Base-by-base conservation (phyloP, 805 yeast genomes). In the Candida michaelii region DNA sequence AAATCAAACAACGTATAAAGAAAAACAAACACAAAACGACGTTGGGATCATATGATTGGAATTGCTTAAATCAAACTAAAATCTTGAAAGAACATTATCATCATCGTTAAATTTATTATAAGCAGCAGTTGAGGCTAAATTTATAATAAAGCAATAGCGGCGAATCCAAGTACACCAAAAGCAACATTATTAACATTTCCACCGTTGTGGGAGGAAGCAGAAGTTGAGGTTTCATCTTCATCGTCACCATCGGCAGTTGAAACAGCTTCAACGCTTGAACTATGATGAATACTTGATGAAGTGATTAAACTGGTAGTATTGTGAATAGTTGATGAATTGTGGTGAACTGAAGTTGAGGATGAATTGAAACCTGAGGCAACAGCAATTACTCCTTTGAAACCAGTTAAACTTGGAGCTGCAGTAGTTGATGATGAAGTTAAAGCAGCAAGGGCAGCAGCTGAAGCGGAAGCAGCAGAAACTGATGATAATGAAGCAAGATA, bases 81-180 rank as follows among this genome's bases (percentile, higher is more conserved):
- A 5, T 17, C 31, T n/a, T 10, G 29, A 10, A 21, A 21, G 23
- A 25, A 25, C 29, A 25, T 25, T 15, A 30, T 12, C 21, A 30
- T 16, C 21, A 30, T 30, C 33, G 12, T 30, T 30, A 27, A 27
- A 6, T 27, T 27, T 27, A 27, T 27, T 27, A 27, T 21, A 21
- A 21, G 8, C 5, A 21, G 8, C 5, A 21, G 23, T 6, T 8
- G 23, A 6, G 8, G 8, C 17, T 27, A 5, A 24, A 30, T 25
- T 45, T 44, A 48, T 32, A 53, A 43, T 51, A 54, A 46, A 42
- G 58, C 59, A 30, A 63, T 57, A 31, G 63, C 69, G 30, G 57
- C 55, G 9, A 58, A 48, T 27, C 60, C 67, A 40, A 55, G 33
- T 17, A 52, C 36, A 30, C 62, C 62, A 30, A 51, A 44, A 19